Conservation (phyloP, 2,329 filamentous ascomycete genomes). For the Alternaria sp. region DNA sequence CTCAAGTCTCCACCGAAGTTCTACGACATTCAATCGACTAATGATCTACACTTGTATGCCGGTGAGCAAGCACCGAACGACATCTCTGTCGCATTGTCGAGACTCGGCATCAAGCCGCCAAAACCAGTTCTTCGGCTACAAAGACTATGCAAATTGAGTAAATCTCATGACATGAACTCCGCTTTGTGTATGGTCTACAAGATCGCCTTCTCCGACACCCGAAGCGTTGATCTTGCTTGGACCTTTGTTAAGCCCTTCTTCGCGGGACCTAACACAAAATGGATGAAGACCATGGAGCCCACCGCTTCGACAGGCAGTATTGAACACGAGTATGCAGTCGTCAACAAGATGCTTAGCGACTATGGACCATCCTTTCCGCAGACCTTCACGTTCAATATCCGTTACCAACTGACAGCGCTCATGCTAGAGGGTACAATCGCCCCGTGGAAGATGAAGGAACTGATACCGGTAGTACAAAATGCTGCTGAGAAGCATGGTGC, state of each 20-base stretch:
- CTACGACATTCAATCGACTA: conserved; percentile 29
- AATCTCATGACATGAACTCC: conserved; percentile 47
- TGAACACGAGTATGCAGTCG: conserved; percentile 62
- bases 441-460: conserved; percentile 16
- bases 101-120: conserved; percentile 4
- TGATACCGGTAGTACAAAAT: conserved; percentile 30
- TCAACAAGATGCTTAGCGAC: conserved; percentile 61
- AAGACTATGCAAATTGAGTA: conserved; percentile 47
- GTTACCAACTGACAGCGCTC: conserved; percentile 34
- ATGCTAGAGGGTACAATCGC: conserved; percentile 32
- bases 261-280: conserved; percentile 18
- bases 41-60: conserved; percentile 29
- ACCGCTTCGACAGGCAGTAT: conserved; percentile 63
- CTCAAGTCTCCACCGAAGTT: conserved; percentile 50
- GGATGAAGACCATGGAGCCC: conserved; percentile 35
- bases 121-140: conserved; percentile 17
- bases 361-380: neutral
- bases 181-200: conserved; percentile 61
- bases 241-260: conserved; percentile 35
- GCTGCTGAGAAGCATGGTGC: conserved; percentile 46
- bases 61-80: conserved; percentile 5
- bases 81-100: neutral
- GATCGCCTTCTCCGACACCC: conserved; percentile 26
- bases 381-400: conserved; percentile 21
- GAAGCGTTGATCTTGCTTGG: conserved; percentile 41